A percentile compares a stretch with the other conserved stretches of the same genome.
Evolutionary conservation across 371 early-diverging fungal genomes (phyloP).

Genomic region (Blakeslea trispora): DNA sequence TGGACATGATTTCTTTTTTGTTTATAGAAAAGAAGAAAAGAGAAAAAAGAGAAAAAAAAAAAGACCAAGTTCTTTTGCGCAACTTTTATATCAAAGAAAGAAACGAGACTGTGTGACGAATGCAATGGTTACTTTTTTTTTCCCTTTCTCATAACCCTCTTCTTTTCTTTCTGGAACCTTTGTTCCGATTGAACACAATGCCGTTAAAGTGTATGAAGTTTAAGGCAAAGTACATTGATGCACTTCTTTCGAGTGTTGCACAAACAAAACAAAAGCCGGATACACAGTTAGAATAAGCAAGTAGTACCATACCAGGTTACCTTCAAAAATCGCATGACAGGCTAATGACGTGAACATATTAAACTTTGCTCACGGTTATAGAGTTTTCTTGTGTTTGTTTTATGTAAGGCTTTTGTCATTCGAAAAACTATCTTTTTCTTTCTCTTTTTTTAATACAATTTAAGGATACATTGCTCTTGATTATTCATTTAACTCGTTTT

Average conservation of each 20-base stretch:
- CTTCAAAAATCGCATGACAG: not conserved
- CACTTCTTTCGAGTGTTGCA: no score
- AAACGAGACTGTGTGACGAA: constrained; percentile 4
- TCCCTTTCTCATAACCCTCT: not conserved
- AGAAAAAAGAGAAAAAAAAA: constrained; percentile 7
- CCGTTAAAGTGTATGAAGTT: no score
- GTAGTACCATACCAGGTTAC: not conserved
- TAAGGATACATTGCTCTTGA: no score
- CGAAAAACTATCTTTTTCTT: no score
- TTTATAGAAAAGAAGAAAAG: constrained; percentile 7
- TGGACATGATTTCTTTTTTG: constrained; percentile 16
- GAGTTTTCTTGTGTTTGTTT: no score
- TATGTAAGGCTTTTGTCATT: no score
- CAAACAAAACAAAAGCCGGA: not conserved
- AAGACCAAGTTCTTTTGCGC: not conserved
- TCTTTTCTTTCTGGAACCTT: not conserved
- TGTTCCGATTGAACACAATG: not conserved
- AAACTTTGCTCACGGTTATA: not conserved
- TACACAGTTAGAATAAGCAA: not conserved
- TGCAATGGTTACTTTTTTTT: no score
- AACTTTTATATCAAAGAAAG: not conserved
- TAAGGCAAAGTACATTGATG: no score
- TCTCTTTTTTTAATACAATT: no score
- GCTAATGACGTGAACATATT: not conserved
- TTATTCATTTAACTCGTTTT: no score